Evolutionary conservation across 108 stramenopile genomes (phyloP), one percentile per base, ranked within the genome.

Genomic region (Nitzschia palea): DNA sequence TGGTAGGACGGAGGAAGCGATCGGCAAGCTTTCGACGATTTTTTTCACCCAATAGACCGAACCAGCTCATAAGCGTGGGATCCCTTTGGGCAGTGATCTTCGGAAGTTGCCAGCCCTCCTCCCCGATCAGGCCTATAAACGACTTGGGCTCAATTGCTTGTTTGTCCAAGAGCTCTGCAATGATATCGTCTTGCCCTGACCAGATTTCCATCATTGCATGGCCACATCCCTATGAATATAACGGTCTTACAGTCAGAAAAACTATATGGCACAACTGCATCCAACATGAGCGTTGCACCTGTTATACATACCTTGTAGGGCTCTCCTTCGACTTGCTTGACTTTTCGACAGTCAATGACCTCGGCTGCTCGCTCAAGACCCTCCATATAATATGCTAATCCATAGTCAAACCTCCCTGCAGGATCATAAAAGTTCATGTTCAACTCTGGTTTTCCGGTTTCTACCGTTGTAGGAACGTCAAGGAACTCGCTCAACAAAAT

Each of bases 1-100:
- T 78, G 25, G 58, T 74, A 0, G 81, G 81, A 9, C 77, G 57
- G 5, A 67, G 53, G 60, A 82, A 82, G 0, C 43, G 65, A 8
- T 62, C 58, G 0, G 81, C 77, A 27, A 82, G 62, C 18, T 63
- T 63, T 48, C 26, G 45, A 18, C 62, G 35, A 26, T 63, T 52
- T 29, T 45, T 50, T 14, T 73, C 70, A 17, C 36, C 70, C 34
- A 12, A 8, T 34, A 81, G 14, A 1, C 84, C 84, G 28, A 59
- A 43, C 33, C 82, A 81, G 5, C 44, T 44, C 10, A 53, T 17
- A 5, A 85, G 57, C 0, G 55, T 31, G 4, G 75, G 78, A 48
- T 85, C 67, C 14, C 23, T 56, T 30, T 63, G 55, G 0, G 60
- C 75, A 0, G 75, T 67, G 44, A 55, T 67, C n/a, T 48, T 40